A percentile compares a stretch with the other conserved stretches of the same genome.
Conservation (phyloP, 2,329 filamentous ascomycete genomes). For the Phialocephala subalpina region DNA sequence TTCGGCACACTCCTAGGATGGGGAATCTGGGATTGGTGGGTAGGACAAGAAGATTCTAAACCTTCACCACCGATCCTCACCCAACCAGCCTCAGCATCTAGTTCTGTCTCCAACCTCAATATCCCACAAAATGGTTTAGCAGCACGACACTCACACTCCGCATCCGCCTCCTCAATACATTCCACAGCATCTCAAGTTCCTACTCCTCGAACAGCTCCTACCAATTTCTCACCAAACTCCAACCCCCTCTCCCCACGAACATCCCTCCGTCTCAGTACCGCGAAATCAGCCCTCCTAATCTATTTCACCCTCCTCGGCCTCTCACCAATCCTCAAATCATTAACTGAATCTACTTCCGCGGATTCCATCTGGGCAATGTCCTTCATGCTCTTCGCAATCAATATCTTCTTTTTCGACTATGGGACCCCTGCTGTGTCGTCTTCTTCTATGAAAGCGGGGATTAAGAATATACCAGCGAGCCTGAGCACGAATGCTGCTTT, state of each 20-base stretch:
- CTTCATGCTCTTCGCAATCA: slow-evolving; percentile 90
- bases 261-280: slow-evolving; percentile 75
- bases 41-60: slow-evolving; percentile 68
- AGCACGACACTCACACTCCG: slow-evolving; percentile 55
- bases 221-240: slow-evolving; percentile 40
- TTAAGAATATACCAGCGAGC: slow-evolving; percentile 57
- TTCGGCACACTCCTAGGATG: slow-evolving; percentile 86
- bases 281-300: slow-evolving; percentile 92
- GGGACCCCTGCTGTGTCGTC: slow-evolving; percentile 66
- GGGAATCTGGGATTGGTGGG: slow-evolving; percentile 92
- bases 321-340: slow-evolving; percentile 93
- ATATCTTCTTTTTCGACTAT: slow-evolving; percentile 98
- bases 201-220: slow-evolving; percentile 38
- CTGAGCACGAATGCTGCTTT: slow-evolving; percentile 95
- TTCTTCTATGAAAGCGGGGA: slow-evolving; percentile 56
- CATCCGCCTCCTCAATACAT: slow-evolving; percentile 63
- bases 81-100: slow-evolving; percentile 42
- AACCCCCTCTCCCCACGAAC: slow-evolving; percentile 49
- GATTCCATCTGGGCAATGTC: slow-evolving; percentile 99
- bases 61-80: slow-evolving; percentile 28
- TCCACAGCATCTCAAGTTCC: slow-evolving; percentile 45
- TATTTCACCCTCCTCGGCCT: slow-evolving; percentile 92
- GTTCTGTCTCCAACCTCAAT: slow-evolving; percentile 39
- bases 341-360: slow-evolving; percentile 90
- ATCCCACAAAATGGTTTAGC: slow-evolving; percentile 23